These are phyloP conservation scores for Stephanodiscus triporus DNA, from an alignment of 108 stramenopile genomes.

Conservation along the genomic window DNA sequence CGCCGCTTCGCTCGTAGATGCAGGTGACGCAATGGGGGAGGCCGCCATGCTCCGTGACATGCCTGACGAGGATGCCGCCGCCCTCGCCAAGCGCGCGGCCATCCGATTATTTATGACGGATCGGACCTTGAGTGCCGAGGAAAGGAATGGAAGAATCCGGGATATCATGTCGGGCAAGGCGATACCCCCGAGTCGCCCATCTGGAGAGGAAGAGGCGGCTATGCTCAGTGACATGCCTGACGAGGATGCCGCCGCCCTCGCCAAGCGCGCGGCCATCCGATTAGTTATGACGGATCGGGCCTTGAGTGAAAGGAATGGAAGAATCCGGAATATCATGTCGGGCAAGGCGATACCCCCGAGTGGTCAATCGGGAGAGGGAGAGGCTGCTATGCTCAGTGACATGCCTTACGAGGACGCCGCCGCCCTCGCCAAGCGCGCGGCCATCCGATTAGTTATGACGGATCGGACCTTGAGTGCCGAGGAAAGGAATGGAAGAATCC, in stretches of 20 bases:
- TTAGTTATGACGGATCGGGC: background rate
- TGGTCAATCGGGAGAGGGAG: too few species aligned
- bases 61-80: background rate
- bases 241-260: background rate
- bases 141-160: background rate
- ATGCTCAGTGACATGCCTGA: background rate
- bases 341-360: background rate
- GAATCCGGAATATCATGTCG: background rate
- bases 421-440: conserved; percentile 1
- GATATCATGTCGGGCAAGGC: background rate
- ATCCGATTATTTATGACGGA: background rate
- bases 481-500: background rate
- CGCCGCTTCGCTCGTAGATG: background rate
- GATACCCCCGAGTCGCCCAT: background rate
- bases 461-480: background rate
- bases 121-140: background rate
- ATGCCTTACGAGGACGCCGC: background rate
- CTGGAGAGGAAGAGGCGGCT: background rate
- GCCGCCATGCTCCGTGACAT: background rate
- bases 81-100: background rate
- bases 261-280: background rate
- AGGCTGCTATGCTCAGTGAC: background rate
- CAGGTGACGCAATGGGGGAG: background rate
- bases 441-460: background rate
- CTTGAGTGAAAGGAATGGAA: background rate